phyloP scores from a whole-genome alignment of 73 alveolate genomes.

The Paraurostyla sp. region DNA sequence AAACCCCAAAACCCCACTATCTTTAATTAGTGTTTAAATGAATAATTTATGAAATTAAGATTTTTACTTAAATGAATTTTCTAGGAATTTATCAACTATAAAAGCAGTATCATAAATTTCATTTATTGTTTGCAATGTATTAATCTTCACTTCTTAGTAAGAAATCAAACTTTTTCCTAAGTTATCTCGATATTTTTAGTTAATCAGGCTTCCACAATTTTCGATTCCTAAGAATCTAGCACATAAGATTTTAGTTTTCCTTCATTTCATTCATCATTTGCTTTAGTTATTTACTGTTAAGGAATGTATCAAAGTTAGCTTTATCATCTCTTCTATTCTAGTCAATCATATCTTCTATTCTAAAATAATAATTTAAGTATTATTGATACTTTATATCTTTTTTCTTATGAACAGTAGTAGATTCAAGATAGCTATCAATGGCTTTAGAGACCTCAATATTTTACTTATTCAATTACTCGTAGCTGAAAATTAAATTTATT shows the following conservation, averaged over 20 bases:
- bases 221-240: background rate
- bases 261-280: background rate
- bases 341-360: background rate
- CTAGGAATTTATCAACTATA: too few species aligned
- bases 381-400: background rate
- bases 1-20: too few species aligned
- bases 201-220: constrained; percentile 45
- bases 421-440: background rate
- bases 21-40: too few species aligned
- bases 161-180: background rate
- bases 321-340: background rate
- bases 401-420: too few species aligned
- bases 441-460: too few species aligned
- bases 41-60: too few species aligned
- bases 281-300: background rate
- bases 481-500: too few species aligned
- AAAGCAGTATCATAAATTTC: too few species aligned
- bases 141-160: constrained; percentile 20
- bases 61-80: too few species aligned
- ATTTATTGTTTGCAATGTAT: background rate
- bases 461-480: too few species aligned
- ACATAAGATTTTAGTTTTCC: background rate
- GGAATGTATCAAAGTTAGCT: background rate
- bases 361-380: background rate
- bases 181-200: background rate